phyloP scores from a whole-genome alignment of 108 stramenopile genomes.

The Cyclotella kingstonii region DNA sequence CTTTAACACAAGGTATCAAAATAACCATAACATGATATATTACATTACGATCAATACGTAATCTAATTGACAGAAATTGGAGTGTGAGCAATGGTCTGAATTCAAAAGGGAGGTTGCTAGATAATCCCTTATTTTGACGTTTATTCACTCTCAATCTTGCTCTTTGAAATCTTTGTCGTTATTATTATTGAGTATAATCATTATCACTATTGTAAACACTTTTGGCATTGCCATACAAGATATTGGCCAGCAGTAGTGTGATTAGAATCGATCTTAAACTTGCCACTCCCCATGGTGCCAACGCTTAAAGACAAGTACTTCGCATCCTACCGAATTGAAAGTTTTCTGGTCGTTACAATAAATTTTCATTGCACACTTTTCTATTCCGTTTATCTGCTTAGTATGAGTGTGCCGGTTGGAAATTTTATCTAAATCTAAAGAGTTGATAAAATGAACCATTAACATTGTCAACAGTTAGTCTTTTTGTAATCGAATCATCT shows the following conservation, averaged over 20 bases:
- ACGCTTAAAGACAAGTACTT: conserved; percentile 55
- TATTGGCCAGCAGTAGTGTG: conserved; percentile 75
- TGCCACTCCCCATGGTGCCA: conserved; percentile 64
- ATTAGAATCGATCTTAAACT: conserved; percentile 76
- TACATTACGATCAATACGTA: conserved; percentile 48
- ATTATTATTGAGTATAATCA: background rate
- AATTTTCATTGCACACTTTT: conserved; percentile 18
- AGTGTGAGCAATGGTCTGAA: conserved; percentile 48
- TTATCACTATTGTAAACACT: background rate
- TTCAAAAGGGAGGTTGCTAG: conserved; percentile 53
- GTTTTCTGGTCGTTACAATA: conserved; percentile 25
- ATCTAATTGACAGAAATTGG: conserved; percentile 58
- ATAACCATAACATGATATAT: conserved; percentile 64
- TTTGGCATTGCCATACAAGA: conserved; percentile 57
- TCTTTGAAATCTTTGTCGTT: background rate
- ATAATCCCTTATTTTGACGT: conserved; percentile 79
- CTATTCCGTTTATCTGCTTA: conserved; percentile 33
- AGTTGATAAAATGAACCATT: conserved; percentile 8
- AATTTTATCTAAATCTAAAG: no score
- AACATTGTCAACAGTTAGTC: background rate
- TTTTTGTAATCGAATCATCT: conserved; percentile 18
- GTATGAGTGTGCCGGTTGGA: conserved; percentile 41
- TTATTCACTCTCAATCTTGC: conserved; percentile 49
- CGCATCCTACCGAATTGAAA: conserved; percentile 35
- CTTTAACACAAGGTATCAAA: conserved; percentile 50